Evolutionary conservation across 129 eudicot species (phyloP).

Genomic region (Artemisia argyi): DNA sequence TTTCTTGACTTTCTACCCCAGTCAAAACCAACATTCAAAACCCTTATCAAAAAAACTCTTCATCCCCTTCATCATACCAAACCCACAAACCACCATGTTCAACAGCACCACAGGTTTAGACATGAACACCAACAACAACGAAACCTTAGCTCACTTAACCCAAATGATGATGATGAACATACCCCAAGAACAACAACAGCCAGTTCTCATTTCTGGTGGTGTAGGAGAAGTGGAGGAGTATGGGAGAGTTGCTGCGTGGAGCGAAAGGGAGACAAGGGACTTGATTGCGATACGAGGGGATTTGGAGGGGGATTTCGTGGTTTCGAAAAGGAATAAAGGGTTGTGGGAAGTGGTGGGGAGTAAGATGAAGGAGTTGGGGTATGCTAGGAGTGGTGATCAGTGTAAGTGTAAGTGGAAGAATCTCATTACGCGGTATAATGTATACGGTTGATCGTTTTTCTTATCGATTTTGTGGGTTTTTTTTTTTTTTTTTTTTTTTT

Average conservation of each 20-base stretch:
- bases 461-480: not conserved
- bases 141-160: constrained; percentile 36
- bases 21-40: not conserved
- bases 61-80: not conserved
- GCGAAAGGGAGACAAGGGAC: constrained; percentile 66
- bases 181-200: too few species aligned
- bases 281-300: constrained; percentile 58
- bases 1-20: constrained; percentile 18
- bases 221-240: constrained; percentile 33
- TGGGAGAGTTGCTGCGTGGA: constrained; percentile 62
- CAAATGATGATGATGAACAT: constrained; percentile 36
- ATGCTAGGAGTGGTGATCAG: constrained; percentile 58
- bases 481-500: constrained; percentile 1
- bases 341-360: constrained; percentile 69
- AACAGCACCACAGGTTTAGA: constrained; percentile 14
- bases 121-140: constrained; percentile 3
- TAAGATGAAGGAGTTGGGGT: constrained; percentile 68
- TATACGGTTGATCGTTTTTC: not conserved
- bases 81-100: constrained; percentile 18
- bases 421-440: constrained; percentile 66
- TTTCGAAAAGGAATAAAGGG: constrained; percentile 48
- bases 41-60: not conserved
- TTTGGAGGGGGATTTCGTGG: constrained; percentile 52
- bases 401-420: constrained; percentile 87
- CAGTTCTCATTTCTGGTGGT: not conserved